Base-by-base conservation (phyloP, 495 filamentous ascomycete genomes). In the Tuber magnatum region DNA sequence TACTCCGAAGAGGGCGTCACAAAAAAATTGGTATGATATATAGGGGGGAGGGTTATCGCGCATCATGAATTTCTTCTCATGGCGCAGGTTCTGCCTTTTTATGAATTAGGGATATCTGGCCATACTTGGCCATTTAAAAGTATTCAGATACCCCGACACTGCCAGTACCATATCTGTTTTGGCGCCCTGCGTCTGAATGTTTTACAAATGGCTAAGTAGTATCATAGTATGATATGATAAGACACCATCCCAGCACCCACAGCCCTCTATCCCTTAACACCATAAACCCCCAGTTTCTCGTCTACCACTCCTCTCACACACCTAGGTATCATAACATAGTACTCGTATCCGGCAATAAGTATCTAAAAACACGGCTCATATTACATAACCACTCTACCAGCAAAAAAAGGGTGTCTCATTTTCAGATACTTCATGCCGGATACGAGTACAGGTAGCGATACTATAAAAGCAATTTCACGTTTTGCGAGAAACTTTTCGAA, bases 201-300 rank as follows among this genome's bases (percentile, higher is more conserved):
- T 40, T 40, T 40, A 40, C 39, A 40, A 40, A 40, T 40, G 7
- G 39, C 39, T 40, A 40, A 40, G 39, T 40, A 40, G 39, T 40
- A n/a, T n/a, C n/a, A n/a, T n/a, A n/a, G n/a, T n/a, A n/a, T n/a
- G 39, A 7, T 40, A 40, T 7, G 39, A 40, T 40, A 40, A 40
- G 88, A 87, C 72, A 86, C 86, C 39, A 90, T 78, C 42, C 85
- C 82, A 0, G 88, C 86, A 76, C 87, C 88, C 0, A 88, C 87
- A 2, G 91, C 87, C 0, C 87, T 81, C 71, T 89, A 77, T 3
- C 84, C 83, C 73, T 85, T 79, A 3, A 87, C 85, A 0, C 86
- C 86, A 74, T 87, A 84, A 22, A 89, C 86, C 56, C 80, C 80
- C 71, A 88, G 78, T 28, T 80, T 75, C 0, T 82, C 79, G 80